Conservation (phyloP, 2,329 filamentous ascomycete species). For the Aspergillus latus region DNA sequence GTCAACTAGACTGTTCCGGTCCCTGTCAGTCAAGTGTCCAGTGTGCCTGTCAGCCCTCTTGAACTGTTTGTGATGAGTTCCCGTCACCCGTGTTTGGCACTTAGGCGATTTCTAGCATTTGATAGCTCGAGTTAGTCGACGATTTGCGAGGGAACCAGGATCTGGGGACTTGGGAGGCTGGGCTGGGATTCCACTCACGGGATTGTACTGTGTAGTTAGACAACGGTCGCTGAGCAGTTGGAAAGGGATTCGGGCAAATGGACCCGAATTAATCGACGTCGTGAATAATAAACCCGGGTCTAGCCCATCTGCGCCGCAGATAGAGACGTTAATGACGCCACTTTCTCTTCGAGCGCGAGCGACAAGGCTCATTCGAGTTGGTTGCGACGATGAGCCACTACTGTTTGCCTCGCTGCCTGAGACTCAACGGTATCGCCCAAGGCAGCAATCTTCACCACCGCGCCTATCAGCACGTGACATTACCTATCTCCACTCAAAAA, state of each 20-base stretch:
- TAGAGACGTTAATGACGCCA: slow-evolving; percentile 1
- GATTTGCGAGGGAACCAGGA: slow-evolving; percentile 8
- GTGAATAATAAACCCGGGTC: not conserved
- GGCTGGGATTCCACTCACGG: slow-evolving; percentile 5
- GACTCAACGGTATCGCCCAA: slow-evolving; percentile 17
- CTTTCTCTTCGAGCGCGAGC: slow-evolving; percentile 1
- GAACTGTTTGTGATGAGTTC: slow-evolving; percentile 2
- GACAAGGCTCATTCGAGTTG: not conserved
- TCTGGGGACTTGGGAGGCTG: slow-evolving; percentile 6
- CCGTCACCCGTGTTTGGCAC: slow-evolving; percentile 1
- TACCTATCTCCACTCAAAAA: slow-evolving; percentile 42
- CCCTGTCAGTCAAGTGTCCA: slow-evolving; percentile 6
- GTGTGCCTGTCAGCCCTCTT: not conserved
- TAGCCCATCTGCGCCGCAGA: not conserved
- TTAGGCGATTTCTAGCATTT: slow-evolving; percentile 1
- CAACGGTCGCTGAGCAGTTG: not conserved
- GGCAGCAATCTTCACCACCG: slow-evolving; percentile 8
- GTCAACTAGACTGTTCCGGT: slow-evolving; percentile 7
- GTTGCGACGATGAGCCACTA: not conserved
- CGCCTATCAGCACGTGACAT: slow-evolving; percentile 44
- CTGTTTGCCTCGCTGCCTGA: slow-evolving; percentile 15
- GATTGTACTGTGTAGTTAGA: not conserved
- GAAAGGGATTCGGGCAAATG: not conserved
- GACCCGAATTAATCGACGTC: not conserved
- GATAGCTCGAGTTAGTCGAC: slow-evolving; percentile 10